phyloP scores from a whole-genome alignment of 2,329 filamentous ascomycete species.

The Colletotrichum tropicicola region DNA sequence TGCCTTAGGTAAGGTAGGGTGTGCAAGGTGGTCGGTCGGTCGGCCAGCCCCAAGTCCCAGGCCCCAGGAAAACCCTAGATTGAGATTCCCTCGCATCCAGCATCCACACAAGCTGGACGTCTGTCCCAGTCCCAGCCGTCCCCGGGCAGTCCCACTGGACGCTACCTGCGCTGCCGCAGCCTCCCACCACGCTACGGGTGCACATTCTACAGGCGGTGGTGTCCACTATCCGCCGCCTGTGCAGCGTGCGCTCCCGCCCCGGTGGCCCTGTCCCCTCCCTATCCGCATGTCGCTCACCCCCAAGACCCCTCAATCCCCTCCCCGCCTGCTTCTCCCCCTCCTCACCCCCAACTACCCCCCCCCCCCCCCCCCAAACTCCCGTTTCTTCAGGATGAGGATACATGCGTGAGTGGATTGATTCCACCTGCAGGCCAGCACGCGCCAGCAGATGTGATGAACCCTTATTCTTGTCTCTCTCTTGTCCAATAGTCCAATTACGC shows the following conservation, averaged over 20 bases:
- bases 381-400: conserved; percentile 27
- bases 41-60: background rate
- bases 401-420: conserved; percentile 27
- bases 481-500: conserved; percentile 9
- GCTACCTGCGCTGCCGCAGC: too few species aligned
- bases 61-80: conserved; percentile 1
- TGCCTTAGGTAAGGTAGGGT: too few species aligned
- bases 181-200: background rate
- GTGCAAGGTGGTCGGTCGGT: too few species aligned
- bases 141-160: too few species aligned
- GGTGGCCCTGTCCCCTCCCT: conserved; percentile 10
- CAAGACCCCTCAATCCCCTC: background rate
- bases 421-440: conserved; percentile 29
- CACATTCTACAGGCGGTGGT: background rate
- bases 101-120: background rate
- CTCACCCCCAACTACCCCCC: background rate
- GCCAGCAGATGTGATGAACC: conserved; percentile 30
- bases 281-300: background rate
- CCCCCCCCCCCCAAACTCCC: conserved; percentile 15
- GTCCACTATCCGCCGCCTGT: background rate
- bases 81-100: conserved; percentile 2
- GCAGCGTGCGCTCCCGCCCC: conserved; percentile 16
- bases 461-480: conserved; percentile 14
- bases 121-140: too few species aligned
- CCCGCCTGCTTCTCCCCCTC: background rate